These are phyloP conservation scores for Dioszegia crocea DNA, from an alignment of 768 basidiomycete species.

Conservation along the genomic window DNA sequence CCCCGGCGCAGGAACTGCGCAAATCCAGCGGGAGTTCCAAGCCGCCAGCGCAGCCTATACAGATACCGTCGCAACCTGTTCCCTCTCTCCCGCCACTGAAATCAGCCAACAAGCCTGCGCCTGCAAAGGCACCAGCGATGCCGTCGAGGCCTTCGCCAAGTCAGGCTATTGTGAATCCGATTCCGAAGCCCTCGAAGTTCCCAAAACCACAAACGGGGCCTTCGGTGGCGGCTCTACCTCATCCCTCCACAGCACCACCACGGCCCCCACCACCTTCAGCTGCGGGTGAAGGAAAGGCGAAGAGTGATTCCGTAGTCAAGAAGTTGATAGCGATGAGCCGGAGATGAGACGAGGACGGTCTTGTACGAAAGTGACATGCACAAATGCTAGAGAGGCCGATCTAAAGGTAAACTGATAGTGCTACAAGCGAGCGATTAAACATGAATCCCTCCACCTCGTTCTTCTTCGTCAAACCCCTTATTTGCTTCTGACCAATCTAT, in stretches of 20 bases:
- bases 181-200: too few relatives aligned
- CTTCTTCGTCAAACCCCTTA: neutral
- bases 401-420: neutral
- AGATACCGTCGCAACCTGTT: too few relatives aligned
- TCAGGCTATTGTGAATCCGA: too few relatives aligned
- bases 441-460: neutral
- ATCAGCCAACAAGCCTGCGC: neutral
- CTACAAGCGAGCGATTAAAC: neutral
- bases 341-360: neutral
- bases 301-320: conserved; percentile 3
- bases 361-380: neutral
- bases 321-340: conserved; percentile 10
- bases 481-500: too few relatives aligned
- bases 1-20: too few relatives aligned
- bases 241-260: neutral
- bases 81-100: neutral
- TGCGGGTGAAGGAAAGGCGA: neutral
- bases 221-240: neutral
- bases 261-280: neutral
- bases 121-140: too few relatives aligned
- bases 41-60: too few relatives aligned
- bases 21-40: too few relatives aligned
- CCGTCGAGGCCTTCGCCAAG: too few relatives aligned
- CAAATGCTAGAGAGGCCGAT: neutral
- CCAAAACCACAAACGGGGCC: too few relatives aligned